These are phyloP conservation scores for Nicotiana undulata DNA, from an alignment of 257 asterid genomes.

Conservation along the genomic window DNA sequence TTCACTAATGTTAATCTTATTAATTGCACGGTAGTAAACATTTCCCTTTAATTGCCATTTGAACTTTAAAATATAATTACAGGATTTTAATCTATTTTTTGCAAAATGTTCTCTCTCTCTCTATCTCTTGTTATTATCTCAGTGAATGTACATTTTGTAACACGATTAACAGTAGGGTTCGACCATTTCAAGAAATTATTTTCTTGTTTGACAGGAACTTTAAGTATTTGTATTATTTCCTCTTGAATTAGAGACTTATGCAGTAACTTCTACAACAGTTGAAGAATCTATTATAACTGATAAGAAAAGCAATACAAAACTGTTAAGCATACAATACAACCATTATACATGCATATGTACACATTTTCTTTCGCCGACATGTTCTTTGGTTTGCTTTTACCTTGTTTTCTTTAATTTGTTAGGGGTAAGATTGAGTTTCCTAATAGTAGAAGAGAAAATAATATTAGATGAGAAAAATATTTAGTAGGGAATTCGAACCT, in stretches of 20 bases:
- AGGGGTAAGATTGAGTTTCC: background rate
- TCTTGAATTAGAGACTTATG: background rate
- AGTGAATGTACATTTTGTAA: background rate
- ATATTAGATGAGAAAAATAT: background rate
- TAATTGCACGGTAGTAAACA: background rate
- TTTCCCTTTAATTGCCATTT: background rate
- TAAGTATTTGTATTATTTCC: background rate
- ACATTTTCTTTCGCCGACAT: no score
- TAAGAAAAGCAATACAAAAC: background rate
- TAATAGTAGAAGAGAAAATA: background rate
- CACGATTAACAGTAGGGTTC: background rate
- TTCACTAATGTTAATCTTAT: background rate
- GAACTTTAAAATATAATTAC: background rate
- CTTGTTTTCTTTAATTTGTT: background rate
- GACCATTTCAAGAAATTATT: background rate
- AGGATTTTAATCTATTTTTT: background rate
- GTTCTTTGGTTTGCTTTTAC: background rate
- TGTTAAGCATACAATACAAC: background rate
- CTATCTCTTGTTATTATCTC: background rate
- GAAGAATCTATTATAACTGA: background rate
- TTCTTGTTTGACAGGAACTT: background rate
- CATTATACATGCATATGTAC: no score
- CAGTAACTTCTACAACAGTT: background rate
- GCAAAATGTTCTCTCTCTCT: background rate
- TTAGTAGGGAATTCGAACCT: background rate